Evolutionary conservation across 768 basidiomycete species (phyloP).

Genomic region (Chalciporus pseudorubinellus): DNA sequence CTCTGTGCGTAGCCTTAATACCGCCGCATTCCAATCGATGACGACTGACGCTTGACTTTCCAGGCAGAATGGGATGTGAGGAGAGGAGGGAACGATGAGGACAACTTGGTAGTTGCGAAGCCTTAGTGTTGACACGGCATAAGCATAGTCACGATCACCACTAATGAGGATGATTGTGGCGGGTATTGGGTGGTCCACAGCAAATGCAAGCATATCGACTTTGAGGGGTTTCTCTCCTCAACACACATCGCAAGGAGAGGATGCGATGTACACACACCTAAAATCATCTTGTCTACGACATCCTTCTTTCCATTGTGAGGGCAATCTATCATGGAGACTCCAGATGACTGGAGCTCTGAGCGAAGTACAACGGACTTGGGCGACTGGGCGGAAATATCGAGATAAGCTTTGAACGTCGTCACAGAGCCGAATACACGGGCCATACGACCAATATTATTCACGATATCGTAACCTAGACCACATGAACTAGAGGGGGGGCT

Average conservation of each 20-base stretch:
- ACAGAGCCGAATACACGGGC: constrained; percentile 47
- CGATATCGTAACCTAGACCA: constrained; percentile 41
- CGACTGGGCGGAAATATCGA: constrained; percentile 43
- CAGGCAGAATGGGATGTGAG: constrained; percentile 42
- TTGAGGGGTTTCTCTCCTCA: constrained; percentile 5
- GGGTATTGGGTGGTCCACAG: constrained; percentile 56
- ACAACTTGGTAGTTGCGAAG: constrained; percentile 53
- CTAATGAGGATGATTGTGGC: constrained; percentile 61
- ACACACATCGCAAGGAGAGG: background rate
- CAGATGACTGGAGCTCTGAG: constrained; percentile 45
- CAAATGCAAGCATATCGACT: constrained; percentile 70
- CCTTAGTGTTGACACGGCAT: constrained; percentile 56
- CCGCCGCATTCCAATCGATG: constrained; percentile 48
- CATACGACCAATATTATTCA: constrained; percentile 43
- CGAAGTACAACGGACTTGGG: constrained; percentile 34
- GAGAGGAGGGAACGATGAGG: constrained; percentile 42
- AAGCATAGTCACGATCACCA: constrained; percentile 65
- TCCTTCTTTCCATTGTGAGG: constrained; percentile 34
- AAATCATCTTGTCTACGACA: constrained; percentile 48
- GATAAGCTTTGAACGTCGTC: constrained; percentile 52
- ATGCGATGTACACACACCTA: constrained; percentile 30
- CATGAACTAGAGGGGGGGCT: constrained; percentile 29
- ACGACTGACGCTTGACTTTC: constrained; percentile 53
- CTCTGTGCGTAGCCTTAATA: constrained; percentile 34
- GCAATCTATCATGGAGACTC: constrained; percentile 40